A percentile compares a stretch with the other conserved stretches of the same genome.
Evolutionary conservation across 371 early-diverging fungal species (phyloP).

Genomic region (Umbelopsis sp.): DNA sequence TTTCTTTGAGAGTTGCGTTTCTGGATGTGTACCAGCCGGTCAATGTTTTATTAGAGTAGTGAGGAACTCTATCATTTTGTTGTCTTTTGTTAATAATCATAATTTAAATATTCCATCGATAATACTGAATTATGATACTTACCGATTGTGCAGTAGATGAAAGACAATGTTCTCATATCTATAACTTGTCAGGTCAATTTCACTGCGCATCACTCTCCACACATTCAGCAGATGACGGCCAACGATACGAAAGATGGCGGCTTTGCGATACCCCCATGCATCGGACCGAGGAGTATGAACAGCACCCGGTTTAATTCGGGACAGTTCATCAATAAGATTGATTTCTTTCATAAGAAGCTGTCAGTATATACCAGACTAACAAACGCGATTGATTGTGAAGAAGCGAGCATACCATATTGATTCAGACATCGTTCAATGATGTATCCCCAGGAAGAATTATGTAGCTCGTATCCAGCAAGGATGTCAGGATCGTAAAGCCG

Average conservation of each 20-base stretch:
- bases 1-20: constrained; percentile 52
- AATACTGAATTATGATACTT: constrained; percentile 11
- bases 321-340: constrained; percentile 52
- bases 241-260: constrained; percentile 59
- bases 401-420: constrained; percentile 30
- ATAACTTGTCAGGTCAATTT: constrained; percentile 77
- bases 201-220: constrained; percentile 82
- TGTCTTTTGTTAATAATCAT: too few relatives aligned
- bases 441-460: constrained; percentile 88
- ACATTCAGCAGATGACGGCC: constrained; percentile 89
- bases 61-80: constrained; percentile 54
- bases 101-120: too few relatives aligned
- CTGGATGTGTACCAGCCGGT: constrained; percentile 67
- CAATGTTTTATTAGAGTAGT: constrained; percentile 58
- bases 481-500: constrained; percentile 83
- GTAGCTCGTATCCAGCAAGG: constrained; percentile 84
- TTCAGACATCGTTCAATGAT: constrained; percentile 66
- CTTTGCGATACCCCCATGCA: constrained; percentile 66
- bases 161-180: constrained; percentile 74
- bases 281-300: constrained; percentile 26
- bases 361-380: constrained; percentile 7
- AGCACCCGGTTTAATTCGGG: constrained; percentile 41
- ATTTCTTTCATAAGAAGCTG: constrained; percentile 34
- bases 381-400: neutral
- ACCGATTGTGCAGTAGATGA: constrained; percentile 74